Evolutionary conservation across 2,329 filamentous ascomycete genomes (phyloP), one percentile per base, ranked within the genome.

Genomic region (Penicillium sp.): DNA sequence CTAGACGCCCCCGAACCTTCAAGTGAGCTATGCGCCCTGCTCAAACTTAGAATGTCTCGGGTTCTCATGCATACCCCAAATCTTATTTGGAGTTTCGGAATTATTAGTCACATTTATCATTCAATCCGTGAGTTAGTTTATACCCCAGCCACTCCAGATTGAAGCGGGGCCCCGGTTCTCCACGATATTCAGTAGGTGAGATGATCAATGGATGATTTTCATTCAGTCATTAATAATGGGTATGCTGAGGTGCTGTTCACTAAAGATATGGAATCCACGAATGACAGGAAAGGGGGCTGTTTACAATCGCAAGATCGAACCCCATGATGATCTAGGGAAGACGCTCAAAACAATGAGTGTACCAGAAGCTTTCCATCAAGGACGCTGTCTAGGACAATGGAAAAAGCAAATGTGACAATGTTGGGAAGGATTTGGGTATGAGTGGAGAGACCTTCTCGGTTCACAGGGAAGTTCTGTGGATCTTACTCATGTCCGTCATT

Each of bases 401-500:
- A 9, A 13, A 51, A 35, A 4, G 15, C 24, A 51, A 49, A 28
- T 19, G 30, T 22, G 13, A 51, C 13, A 6, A 51, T 35, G 3
- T 22, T 5, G 10, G 12, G 15, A 19, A 19, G 10, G 6, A n/a
- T 17, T 33, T n/a, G n/a, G 28, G 47, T 10, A 50, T 30, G 47
- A 50, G 30, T 13, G 19, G 6, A 8, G 3, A 22, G 22, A 24
- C n/a, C 28, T 5, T 15, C n/a, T 19, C n/a, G 2, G 10, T 26
- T 33, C 28, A n/a, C 17, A 13, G n/a, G n/a, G n/a, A 2, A 10
- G 22, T 30, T 12, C 15, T 33, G 15, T 35, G n/a, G 17, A 15
- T 47, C 15, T 56, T 58, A 59, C 9, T 64, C 22, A 10, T 51
- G 33, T 51, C 35, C 60, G 44, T 68, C 57, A 22, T 61, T 71